Conservation (phyloP, 257 asterid species). For the Ophiorrhiza pumila region DNA sequence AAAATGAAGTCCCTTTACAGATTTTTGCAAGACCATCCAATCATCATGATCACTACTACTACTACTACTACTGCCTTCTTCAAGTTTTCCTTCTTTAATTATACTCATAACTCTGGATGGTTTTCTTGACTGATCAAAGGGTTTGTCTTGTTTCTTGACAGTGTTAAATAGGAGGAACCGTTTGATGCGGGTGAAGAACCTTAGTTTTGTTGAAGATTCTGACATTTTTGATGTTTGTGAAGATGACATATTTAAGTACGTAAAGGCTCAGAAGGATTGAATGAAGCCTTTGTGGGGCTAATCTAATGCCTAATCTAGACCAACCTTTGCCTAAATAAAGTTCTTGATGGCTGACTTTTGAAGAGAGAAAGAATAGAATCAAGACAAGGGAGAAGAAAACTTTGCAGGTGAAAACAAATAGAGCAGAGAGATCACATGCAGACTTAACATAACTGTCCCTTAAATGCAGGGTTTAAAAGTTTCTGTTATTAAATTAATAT, state of each 20-base stretch:
- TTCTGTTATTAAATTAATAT: neutral
- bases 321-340: conserved; percentile 20
- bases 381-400: conserved; percentile 41
- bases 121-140: conserved; percentile 20
- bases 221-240: conserved; percentile 35
- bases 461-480: conserved; percentile 7
- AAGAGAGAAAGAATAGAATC: conserved; percentile 33
- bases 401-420: conserved; percentile 45
- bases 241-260: conserved; percentile 34
- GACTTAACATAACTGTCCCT: conserved; percentile 27
- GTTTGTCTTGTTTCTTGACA: conserved; percentile 19
- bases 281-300: conserved; percentile 24
- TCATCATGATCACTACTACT: conserved; percentile 9
- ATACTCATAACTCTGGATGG: neutral
- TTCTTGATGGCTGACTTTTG: conserved; percentile 37
- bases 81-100: conserved; percentile 12
- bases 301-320: too few species aligned
- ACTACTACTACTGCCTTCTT: conserved; percentile 19
- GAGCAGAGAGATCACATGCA: conserved; percentile 59
- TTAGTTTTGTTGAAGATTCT: conserved; percentile 34
- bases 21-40: conserved; percentile 52
- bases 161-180: conserved; percentile 37
- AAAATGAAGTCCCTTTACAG: conserved; percentile 82
- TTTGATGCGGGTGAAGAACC: conserved; percentile 36
- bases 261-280: neutral